Conservation (phyloP, 1,284 basidiomycete species). For the Sanghuangporus sanghuang region DNA sequence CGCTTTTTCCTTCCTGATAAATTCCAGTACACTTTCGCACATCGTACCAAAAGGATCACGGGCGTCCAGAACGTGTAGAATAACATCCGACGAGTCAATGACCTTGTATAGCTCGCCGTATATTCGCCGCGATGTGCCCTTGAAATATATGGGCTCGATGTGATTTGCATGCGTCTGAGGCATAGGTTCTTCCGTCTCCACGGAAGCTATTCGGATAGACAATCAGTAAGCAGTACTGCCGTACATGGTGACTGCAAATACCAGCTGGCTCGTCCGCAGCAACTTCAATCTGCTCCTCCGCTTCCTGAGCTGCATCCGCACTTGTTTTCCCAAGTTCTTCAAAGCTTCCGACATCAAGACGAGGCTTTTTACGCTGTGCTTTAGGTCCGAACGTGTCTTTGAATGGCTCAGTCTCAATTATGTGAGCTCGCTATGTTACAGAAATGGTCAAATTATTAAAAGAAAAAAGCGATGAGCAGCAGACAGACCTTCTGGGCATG, state of each 20-base stretch:
- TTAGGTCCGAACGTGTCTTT: conserved; percentile 91
- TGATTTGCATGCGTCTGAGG: conserved; percentile 65
- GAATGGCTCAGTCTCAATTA: conserved; percentile 93
- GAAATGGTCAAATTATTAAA: background rate
- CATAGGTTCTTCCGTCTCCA: conserved; percentile 31
- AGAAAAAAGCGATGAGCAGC: background rate
- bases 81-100: conserved; percentile 96
- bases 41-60: conserved; percentile 96
- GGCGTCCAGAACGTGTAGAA: conserved; percentile 95
- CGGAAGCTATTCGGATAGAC: conserved; percentile 25
- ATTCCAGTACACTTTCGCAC: conserved; percentile 93
- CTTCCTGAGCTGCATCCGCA: conserved; percentile 38
- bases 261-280: conserved; percentile 37
- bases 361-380: conserved; percentile 85
- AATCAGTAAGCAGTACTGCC: conserved; percentile 35
- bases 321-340: conserved; percentile 78
- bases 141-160: conserved; percentile 85
- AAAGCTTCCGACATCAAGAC: conserved; percentile 79
- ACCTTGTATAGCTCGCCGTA: conserved; percentile 99
- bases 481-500: conserved; percentile 66
- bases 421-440: conserved; percentile 66
- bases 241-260: conserved; percentile 26
- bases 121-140: conserved; percentile 91
- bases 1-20: conserved; percentile 92
- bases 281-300: conserved; percentile 38